Base-by-base conservation (phyloP, 164 flowering plant genomes). In the Tetracentron sinense region DNA sequence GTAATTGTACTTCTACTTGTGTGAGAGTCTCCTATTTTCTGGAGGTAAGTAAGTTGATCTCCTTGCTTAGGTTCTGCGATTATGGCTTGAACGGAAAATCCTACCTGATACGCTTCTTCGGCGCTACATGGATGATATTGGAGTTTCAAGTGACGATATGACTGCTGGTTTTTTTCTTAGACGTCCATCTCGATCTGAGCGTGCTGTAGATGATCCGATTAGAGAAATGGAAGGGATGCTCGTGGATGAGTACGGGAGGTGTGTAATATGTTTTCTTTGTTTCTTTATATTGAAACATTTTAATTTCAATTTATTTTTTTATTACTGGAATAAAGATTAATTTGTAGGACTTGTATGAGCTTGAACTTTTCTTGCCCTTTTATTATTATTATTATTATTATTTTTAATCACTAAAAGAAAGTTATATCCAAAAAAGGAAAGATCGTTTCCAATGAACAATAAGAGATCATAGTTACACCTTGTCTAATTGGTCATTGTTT, bases 201-300 rank as follows among this genome's bases (percentile, higher is more conserved):
- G 99, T 46, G 83, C 97, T 60, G 71, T 94, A 23, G 99, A 94
- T 86, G 99, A 94, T 77, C 98, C 99, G 42, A 85, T 90, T 20
- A 85, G 99, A 66, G 97, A 95, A 74, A 95, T 95, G 94, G 99
- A 95, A 72, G 99, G 92, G 74, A 90, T 95, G 90, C 80, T 85
- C 67, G 94, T 95, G 61, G 99, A 95, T 76, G 99, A 94, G 72
- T 94, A 94, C 79, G 99, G 97, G 54, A 94, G 97, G 99, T 94
- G 21, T 62, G 82, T 7, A 10, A 15, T 54, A 2, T 25, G 22
- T 58, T 53, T 33, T 22, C 16, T 5, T 28, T 22, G 26, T 10
- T n/a, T 19, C 26, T 50, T 50, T n/a, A 7, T 42, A 22, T 12
- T 26, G 17, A 26, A 48, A 22, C 1, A 7, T 58, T 42, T 42